phyloP scores from a whole-genome alignment of 306 rosid species.

The Castanea sativa region DNA sequence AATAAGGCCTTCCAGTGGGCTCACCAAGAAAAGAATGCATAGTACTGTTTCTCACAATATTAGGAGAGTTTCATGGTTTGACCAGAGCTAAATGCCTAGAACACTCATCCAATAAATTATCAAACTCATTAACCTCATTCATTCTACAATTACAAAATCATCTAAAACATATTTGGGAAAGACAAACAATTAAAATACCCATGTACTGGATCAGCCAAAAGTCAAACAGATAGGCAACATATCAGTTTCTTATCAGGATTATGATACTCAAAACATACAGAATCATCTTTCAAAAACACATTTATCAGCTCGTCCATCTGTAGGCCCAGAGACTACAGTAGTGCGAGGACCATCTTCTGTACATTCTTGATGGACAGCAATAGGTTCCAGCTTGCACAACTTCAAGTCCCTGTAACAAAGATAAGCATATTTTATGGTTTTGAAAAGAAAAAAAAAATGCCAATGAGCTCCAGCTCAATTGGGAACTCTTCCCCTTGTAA shows the following conservation, averaged over 20 bases:
- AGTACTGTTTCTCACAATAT: neutral
- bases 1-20: neutral
- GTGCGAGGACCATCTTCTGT: conserved; percentile 16
- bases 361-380: conserved; percentile 16
- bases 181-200: neutral
- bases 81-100: neutral
- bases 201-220: conserved; percentile 19
- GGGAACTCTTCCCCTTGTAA: no score
- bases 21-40: neutral
- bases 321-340: conserved; percentile 4
- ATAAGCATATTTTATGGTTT: neutral
- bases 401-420: conserved; percentile 31
- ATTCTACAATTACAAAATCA: conserved; percentile 10
- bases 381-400: conserved; percentile 13
- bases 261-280: conserved; percentile 26
- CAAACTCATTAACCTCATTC: neutral
- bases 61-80: neutral
- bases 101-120: no score
- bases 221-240: conserved; percentile 20
- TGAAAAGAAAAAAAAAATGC: neutral
- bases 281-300: conserved; percentile 9
- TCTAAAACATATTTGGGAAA: neutral
- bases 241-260: conserved; percentile 30
- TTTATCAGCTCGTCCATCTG: conserved; percentile 14
- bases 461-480: no score